phyloP scores from a whole-genome alignment of 352 stramenopile genomes.

The Poterioochromonas sp. region DNA sequence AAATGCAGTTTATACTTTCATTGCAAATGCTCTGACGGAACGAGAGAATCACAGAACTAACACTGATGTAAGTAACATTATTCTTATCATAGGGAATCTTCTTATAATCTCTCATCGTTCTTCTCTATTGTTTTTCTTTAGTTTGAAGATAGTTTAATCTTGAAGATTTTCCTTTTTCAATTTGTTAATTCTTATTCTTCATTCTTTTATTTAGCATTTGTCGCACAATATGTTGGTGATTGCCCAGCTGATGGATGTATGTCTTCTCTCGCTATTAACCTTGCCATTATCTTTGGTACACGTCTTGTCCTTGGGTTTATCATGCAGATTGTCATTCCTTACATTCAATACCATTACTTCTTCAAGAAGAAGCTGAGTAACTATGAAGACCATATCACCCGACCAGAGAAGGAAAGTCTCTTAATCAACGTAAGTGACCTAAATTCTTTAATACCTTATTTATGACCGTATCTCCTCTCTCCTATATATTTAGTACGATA shows the following conservation, averaged over 20 bases:
- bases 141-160: conserved; percentile 23
- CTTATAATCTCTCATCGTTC: background rate
- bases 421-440: background rate
- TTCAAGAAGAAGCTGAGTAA: background rate
- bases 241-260: background rate
- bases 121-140: background rate
- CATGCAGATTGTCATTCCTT: background rate
- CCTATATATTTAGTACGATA: conserved; percentile 11
- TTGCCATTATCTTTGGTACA: conserved; percentile 22
- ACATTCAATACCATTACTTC: background rate
- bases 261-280: background rate
- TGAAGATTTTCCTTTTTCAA: conserved; percentile 21
- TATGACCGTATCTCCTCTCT: background rate
- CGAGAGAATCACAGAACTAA: conserved; percentile 83
- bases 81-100: background rate
- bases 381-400: background rate
- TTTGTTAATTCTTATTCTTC: conserved; percentile 31
- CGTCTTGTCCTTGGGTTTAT: background rate
- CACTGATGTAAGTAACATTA: background rate
- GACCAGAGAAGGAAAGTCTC: background rate
- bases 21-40: conserved; percentile 84
- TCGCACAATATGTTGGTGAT: conserved; percentile 10
- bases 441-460: background rate
- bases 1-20: conserved; percentile 76
- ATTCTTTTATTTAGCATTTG: conserved; percentile 25